phyloP scores from a whole-genome alignment of 768 basidiomycete genomes.

The Clitopilus hobsonii region DNA sequence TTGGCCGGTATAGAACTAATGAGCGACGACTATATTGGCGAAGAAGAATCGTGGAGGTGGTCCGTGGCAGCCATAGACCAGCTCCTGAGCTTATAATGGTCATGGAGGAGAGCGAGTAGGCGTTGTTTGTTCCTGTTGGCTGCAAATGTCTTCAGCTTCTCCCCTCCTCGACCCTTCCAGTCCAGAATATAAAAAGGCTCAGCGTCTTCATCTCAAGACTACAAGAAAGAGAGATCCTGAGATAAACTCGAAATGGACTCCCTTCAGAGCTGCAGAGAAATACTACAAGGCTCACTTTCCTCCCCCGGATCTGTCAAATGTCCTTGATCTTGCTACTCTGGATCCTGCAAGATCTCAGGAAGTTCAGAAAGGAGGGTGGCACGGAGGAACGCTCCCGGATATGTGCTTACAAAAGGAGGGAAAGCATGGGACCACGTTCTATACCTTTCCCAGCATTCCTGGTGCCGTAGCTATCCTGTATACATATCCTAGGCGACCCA shows the following conservation, averaged over 20 bases:
- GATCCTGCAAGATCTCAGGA: slow-evolving; percentile 36
- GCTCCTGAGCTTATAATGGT: neutral
- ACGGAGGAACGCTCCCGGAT: slow-evolving; percentile 34
- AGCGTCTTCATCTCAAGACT: slow-evolving; percentile 53
- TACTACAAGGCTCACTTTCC: slow-evolving; percentile 76
- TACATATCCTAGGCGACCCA: neutral
- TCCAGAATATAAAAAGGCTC: slow-evolving; percentile 54
- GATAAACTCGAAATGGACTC: slow-evolving; percentile 57
- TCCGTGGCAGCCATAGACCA: slow-evolving; percentile 1
- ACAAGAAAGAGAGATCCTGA: slow-evolving; percentile 47
- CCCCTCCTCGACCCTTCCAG: slow-evolving; percentile 40
- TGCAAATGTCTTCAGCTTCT: slow-evolving; percentile 22
- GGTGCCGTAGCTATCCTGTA: slow-evolving; percentile 32
- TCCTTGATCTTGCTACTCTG: slow-evolving; percentile 61
- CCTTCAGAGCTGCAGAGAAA: slow-evolving; percentile 78
- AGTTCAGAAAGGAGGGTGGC: slow-evolving; percentile 41
- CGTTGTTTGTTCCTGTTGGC: slow-evolving; percentile 28
- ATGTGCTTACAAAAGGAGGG: slow-evolving; percentile 10
- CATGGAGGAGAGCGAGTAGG: slow-evolving; percentile 1
- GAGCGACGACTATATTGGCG: slow-evolving; percentile 9
- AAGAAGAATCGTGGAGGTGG: slow-evolving; percentile 12
- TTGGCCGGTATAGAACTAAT: slow-evolving; percentile 7
- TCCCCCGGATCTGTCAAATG: slow-evolving; percentile 64
- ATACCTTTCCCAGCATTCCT: slow-evolving; percentile 48
- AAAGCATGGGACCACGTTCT: slow-evolving; percentile 28